Percentiles rank a stretch among this genome's conserved stretches.
These are phyloP conservation scores for Talaromyces nanjingensis DNA, from an alignment of 495 filamentous ascomycete species.

Conservation along the genomic window DNA sequence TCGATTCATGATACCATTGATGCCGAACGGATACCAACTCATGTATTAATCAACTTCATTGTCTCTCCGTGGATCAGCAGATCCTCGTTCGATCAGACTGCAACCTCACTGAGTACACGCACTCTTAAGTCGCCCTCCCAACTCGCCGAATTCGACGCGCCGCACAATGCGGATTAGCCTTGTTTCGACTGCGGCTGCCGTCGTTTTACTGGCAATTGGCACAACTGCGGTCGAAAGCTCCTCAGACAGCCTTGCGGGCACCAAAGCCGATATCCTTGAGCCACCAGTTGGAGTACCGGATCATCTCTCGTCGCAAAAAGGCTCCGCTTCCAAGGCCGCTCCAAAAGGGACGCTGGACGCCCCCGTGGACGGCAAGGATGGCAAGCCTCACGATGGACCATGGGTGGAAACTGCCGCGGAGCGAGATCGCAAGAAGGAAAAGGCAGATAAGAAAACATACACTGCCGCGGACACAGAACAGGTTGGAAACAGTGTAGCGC, in stretches of 20 bases:
- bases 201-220: background rate
- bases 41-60: background rate
- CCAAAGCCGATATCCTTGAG: background rate
- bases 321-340: slow-evolving; percentile 15
- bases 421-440: slow-evolving; percentile 48
- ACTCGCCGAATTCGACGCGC: background rate
- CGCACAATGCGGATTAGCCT: slow-evolving; percentile 3
- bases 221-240: slow-evolving; percentile 4
- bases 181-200: slow-evolving; percentile 1
- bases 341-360: slow-evolving; percentile 71
- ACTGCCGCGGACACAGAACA: slow-evolving; percentile 4
- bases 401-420: slow-evolving; percentile 66
- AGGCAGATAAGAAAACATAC: slow-evolving; percentile 24
- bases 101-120: background rate
- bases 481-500: slow-evolving; percentile 17
- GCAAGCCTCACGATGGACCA: slow-evolving; percentile 87
- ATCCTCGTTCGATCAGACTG: background rate
- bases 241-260: background rate
- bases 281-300: slow-evolving; percentile 1
- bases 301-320: background rate
- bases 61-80: background rate
- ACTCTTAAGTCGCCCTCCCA: background rate
- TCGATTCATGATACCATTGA: background rate
- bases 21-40: background rate
- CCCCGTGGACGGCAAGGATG: slow-evolving; percentile 92